Percentiles rank a stretch among this genome's conserved stretches.
phyloP scores from a whole-genome alignment of 108 stramenopile species.

The Asterionellopsis glacialis region DNA sequence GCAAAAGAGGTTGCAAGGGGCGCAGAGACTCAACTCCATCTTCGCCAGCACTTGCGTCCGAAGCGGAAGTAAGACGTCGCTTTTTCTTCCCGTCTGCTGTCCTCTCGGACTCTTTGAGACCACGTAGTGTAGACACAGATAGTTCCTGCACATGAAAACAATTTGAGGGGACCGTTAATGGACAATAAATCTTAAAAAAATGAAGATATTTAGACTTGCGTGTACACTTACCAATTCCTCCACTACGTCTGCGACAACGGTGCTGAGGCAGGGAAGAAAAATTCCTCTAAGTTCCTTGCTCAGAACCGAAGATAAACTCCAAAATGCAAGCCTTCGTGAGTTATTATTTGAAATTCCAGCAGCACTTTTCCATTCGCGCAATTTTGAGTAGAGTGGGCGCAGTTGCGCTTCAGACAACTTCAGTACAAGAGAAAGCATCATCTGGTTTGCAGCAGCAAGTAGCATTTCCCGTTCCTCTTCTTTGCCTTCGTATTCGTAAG shows the following conservation, averaged over 20 bases:
- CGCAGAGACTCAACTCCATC: too few relatives aligned
- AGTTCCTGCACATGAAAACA: too few relatives aligned
- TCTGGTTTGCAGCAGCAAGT: constrained; percentile 39
- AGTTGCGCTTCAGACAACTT: constrained; percentile 83
- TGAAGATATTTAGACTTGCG: too few relatives aligned
- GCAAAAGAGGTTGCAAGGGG: constrained; percentile 54
- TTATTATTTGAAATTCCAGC: not conserved
- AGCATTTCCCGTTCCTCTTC: constrained; percentile 13
- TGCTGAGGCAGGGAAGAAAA: constrained; percentile 76
- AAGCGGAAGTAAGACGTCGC: too few relatives aligned
- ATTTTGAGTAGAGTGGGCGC: constrained; percentile 61
- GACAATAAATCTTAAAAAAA: too few relatives aligned
- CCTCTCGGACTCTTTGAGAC: constrained; percentile 2
- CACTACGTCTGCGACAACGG: constrained; percentile 59
- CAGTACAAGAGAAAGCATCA: constrained; percentile 66
- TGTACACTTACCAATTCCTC: constrained; percentile 57
- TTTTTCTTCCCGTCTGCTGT: not conserved
- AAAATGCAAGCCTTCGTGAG: constrained; percentile 53
- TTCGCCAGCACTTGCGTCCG: too few relatives aligned
- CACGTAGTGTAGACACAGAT: constrained; percentile 31
- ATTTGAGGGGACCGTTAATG: too few relatives aligned
- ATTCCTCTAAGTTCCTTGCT: constrained; percentile 59
- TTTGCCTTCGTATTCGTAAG: constrained; percentile 37
- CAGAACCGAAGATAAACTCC: constrained; percentile 66
- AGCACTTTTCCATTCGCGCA: constrained; percentile 60